Base-by-base conservation (phyloP, 2,329 filamentous ascomycete genomes). In the Calonectria ilicicola region DNA sequence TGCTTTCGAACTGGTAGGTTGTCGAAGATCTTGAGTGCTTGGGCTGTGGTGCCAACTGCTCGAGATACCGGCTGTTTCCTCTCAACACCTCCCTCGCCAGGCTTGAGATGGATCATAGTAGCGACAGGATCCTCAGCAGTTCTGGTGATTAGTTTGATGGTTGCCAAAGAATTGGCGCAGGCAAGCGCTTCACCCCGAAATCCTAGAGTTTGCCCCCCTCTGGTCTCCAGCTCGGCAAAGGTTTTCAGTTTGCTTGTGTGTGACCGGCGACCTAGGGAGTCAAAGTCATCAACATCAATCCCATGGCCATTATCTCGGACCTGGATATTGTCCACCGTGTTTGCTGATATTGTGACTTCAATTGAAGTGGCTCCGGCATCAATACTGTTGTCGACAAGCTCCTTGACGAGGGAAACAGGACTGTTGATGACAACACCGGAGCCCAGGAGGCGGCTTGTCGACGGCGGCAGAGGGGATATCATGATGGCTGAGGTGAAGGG, bases 121-220 rank as follows among this genome's bases (percentile, higher is more conserved):
- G 91, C 93, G 8, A 93, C 86, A 1, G 87, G 81, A 73, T 95
- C 93, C 2, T 87, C 87, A 38, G 89, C 85, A 3, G 91, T 90
- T 73, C 90, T 89, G 4, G 94, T 95, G 17, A 87, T 93, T 64
- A 95, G 84, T 9, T 83, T 85, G 51, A 95, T 83, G 4, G 87
- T 85, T 44, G 90, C 91, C 70, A 94, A 80, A 49, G 89, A 87
- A 72, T 90, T 92, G 71, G 89, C 87, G 81, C 91, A 92, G 46
- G 93, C 92, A 72, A 96, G 84, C 19, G 93, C 93, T 79, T 95
- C 91, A 23, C 94, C 94, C 42, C 94, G 90, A 79, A 96, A 96
- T 2, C 94, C 94, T n/a, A 96, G 87, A 38, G 88, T 92, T 51
- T 84, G 86, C 1, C 89, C 88, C 9, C 89, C 91, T 23, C 92